Base-by-base conservation (phyloP, 805 yeast species). In the Metschnikowia borealis region DNA sequence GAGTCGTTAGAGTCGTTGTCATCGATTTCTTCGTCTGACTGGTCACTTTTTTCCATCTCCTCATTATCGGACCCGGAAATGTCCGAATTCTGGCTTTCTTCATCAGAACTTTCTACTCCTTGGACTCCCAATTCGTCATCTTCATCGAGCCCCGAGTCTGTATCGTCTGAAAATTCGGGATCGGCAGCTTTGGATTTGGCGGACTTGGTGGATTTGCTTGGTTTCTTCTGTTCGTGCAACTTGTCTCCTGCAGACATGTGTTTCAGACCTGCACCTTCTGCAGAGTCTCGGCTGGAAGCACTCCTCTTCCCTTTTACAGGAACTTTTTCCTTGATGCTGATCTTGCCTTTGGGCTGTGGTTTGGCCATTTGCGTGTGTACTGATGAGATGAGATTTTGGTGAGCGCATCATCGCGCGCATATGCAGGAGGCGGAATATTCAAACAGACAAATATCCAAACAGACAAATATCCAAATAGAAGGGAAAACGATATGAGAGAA, bases 71-170 rank as follows among this genome's bases (percentile, higher is more conserved):
- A n/a, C 6, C 10, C 38, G n/a, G 38, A 35, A 13, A n/a, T 7
- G 7, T 33, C 36, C 5, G 38, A 35, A 14, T 14, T 15, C 20
- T 56, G 49, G 23, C 57, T 21, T 36, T 38, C 54, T 11, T 54
- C 55, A 6, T 50, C 59, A 2, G 57, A 57, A 6, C 23, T 40
- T 6, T 17, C 40, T 49, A 15, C 58, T 10, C 58, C 59, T 26
- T 51, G 62, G 7, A 58, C 61, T n/a, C 62, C 68, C 31, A 55
- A 55, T 40, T 65, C 70, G 35, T 60, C 67, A 35, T 64, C 62
- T 33, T 59, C 66, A 36, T 64, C 63, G 32, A 56, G 43, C 6
- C 54, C 66, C 1, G 61, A 56, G 38, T 56, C 61, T 18, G 55
- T 53, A 10, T 26, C 48, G n/a, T 52, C 54, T 6, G 49, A 23